These are phyloP conservation scores for Vitis rupestris DNA, from an alignment of 164 flowering plant species.

Conservation along the genomic window DNA sequence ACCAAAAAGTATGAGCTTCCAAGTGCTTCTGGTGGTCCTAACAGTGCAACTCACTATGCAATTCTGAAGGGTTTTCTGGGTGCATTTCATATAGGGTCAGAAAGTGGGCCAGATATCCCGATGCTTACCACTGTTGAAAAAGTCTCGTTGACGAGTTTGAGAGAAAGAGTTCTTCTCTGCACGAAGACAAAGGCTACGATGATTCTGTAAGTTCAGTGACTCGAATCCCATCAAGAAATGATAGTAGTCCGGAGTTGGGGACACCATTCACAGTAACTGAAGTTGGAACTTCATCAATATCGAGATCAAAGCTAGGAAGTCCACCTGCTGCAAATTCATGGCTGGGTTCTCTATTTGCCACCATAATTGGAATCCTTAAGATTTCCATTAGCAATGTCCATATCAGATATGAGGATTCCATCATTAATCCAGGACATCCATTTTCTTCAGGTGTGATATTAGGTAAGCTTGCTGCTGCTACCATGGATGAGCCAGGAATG, in stretches of 20 bases:
- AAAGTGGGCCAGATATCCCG: slow-evolving; percentile 64
- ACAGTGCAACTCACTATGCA: slow-evolving; percentile 42
- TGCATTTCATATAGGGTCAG: slow-evolving; percentile 51
- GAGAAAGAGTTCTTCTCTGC: slow-evolving; percentile 31
- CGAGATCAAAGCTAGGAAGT: slow-evolving; percentile 75
- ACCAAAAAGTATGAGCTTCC: slow-evolving; percentile 13
- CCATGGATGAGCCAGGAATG: slow-evolving; percentile 97
- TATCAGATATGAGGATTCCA: slow-evolving; percentile 90
- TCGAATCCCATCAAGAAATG: slow-evolving; percentile 36
- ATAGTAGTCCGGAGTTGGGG: slow-evolving; percentile 26
- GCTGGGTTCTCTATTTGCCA: slow-evolving; percentile 89
- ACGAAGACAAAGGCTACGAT: slow-evolving; percentile 33
- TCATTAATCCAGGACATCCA: slow-evolving; percentile 90
- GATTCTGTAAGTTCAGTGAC: slow-evolving; percentile 41
- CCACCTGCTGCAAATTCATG: slow-evolving; percentile 84
- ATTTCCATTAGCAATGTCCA: slow-evolving; percentile 91
- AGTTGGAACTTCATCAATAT: slow-evolving; percentile 16
- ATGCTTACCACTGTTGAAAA: slow-evolving; percentile 37
- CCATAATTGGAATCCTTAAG: slow-evolving; percentile 81
- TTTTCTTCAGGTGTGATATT: slow-evolving; percentile 86
- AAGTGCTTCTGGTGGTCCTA: slow-evolving; percentile 35
- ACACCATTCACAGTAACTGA: too few species aligned
- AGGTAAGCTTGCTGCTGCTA: slow-evolving; percentile 96
- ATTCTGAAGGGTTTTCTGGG: slow-evolving; percentile 63
- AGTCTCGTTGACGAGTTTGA: slow-evolving; percentile 37